These are phyloP conservation scores for Naegleria lovaniensis DNA, from an alignment of 208 protist species.

Conservation along the genomic window DNA sequence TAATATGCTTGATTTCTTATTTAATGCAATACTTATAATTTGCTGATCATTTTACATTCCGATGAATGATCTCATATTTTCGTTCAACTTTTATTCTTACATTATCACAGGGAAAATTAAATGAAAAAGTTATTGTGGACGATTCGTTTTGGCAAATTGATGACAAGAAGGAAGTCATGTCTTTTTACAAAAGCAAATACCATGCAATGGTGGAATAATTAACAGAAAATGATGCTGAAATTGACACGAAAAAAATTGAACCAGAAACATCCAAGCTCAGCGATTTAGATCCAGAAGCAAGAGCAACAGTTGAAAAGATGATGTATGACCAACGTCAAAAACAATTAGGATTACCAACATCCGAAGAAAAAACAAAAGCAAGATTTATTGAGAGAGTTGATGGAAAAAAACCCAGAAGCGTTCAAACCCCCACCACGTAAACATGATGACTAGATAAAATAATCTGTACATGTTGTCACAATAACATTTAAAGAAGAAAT, in stretches of 20 bases:
- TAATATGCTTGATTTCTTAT: no score
- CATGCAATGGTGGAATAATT: constrained; percentile 85
- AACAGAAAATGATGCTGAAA: constrained; percentile 60
- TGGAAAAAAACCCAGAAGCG: constrained; percentile 76
- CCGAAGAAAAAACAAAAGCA: constrained; percentile 85
- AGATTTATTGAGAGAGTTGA: constrained; percentile 84
- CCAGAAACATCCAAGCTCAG: constrained; percentile 87
- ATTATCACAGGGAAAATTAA: background rate
- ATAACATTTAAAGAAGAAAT: no score
- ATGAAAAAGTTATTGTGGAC: constrained; percentile 42
- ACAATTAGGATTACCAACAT: constrained; percentile 80
- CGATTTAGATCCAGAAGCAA: constrained; percentile 82
- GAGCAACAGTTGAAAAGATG: constrained; percentile 90
- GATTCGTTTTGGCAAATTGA: constrained; percentile 85
- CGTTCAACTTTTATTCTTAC: no score
- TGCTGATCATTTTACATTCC: no score
- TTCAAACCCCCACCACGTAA: background rate
- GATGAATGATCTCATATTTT: no score
- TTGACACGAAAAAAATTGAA: constrained; percentile 84
- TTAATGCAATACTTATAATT: no score
- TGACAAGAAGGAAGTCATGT: constrained; percentile 67
- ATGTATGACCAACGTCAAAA: constrained; percentile 90
- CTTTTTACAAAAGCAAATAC: constrained; percentile 73
- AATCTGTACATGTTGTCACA: no score
- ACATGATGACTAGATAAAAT: no score